Conservation (phyloP, 2,329 filamentous ascomycete species). For the Colletotrichum spinosum region DNA sequence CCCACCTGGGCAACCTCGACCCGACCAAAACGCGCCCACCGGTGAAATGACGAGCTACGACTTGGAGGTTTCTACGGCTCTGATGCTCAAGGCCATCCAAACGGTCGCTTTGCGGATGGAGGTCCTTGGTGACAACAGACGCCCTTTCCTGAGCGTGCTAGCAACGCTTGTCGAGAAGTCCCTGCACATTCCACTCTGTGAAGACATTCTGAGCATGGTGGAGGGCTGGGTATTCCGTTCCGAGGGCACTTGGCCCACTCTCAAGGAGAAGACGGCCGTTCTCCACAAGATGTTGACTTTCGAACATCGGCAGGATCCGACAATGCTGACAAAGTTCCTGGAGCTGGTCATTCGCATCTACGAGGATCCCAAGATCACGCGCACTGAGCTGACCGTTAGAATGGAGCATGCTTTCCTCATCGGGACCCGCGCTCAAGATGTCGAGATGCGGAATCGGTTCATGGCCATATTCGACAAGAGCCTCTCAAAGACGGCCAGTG, state of each 20-base stretch:
- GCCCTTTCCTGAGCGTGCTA: constrained; percentile 94
- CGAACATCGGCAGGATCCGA: constrained; percentile 84
- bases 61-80: constrained; percentile 85
- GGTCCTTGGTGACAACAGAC: constrained; percentile 86
- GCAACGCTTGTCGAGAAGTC: constrained; percentile 97
- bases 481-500: constrained; percentile 90
- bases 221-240: constrained; percentile 97
- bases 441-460: constrained; percentile 97
- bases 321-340: constrained; percentile 91
- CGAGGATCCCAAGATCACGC: constrained; percentile 94
- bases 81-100: constrained; percentile 96
- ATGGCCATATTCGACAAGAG: constrained; percentile 97
- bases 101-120: constrained; percentile 94
- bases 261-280: constrained; percentile 99
- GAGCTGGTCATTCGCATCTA: constrained; percentile 98
- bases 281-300: constrained; percentile 99
- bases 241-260: constrained; percentile 92
- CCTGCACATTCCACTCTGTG: constrained; percentile 85
- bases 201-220: constrained; percentile 93
- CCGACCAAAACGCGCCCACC: constrained; percentile 64
- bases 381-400: constrained; percentile 94
- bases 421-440: constrained; percentile 90
- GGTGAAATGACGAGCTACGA: constrained; percentile 79
- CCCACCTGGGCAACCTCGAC: constrained; percentile 52
- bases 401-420: constrained; percentile 99